Percentiles rank a stretch among this genome's conserved stretches.
phyloP scores from a whole-genome alignment of 352 stramenopile genomes.

The Pythium brassicae region DNA sequence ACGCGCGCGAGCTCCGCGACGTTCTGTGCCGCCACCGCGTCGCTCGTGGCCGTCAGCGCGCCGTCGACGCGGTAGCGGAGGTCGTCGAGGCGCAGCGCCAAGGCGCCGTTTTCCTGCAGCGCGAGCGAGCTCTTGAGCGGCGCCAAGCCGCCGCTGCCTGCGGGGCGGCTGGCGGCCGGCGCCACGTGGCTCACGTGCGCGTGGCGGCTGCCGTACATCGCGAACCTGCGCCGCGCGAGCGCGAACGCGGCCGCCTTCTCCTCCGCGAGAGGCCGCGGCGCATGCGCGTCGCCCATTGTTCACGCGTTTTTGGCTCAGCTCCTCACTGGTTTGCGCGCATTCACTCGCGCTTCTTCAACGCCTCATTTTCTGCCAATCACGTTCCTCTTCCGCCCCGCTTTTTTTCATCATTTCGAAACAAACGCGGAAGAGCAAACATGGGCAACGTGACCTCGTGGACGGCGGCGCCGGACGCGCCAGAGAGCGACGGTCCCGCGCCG shows the following conservation, averaged over 20 bases:
- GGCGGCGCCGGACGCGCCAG: neutral
- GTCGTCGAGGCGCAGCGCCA: constrained; percentile 46
- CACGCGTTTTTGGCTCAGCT: neutral
- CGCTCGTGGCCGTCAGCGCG: neutral
- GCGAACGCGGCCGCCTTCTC: constrained; percentile 13
- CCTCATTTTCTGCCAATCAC: neutral
- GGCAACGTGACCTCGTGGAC: constrained; percentile 6
- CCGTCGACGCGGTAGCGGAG: constrained; percentile 60
- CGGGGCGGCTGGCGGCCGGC: constrained; percentile 10
- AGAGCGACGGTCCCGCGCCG: neutral
- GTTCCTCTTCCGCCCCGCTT: neutral
- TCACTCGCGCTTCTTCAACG: neutral
- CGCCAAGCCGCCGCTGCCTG: neutral
- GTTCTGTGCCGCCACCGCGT: constrained; percentile 14
- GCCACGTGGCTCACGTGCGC: constrained; percentile 34
- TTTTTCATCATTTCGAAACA: neutral
- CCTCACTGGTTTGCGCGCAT: neutral
- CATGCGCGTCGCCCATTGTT: neutral
- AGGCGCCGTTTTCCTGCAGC: constrained; percentile 56
- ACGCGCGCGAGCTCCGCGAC: constrained; percentile 36
- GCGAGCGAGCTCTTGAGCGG: constrained; percentile 43
- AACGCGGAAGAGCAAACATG: neutral
- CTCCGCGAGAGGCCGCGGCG: neutral
- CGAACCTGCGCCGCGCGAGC: constrained; percentile 35
- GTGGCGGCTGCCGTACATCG: constrained; percentile 44